These are phyloP conservation scores for Crithidia mellificae DNA, from an alignment of 208 protist species.

Conservation along the genomic window DNA sequence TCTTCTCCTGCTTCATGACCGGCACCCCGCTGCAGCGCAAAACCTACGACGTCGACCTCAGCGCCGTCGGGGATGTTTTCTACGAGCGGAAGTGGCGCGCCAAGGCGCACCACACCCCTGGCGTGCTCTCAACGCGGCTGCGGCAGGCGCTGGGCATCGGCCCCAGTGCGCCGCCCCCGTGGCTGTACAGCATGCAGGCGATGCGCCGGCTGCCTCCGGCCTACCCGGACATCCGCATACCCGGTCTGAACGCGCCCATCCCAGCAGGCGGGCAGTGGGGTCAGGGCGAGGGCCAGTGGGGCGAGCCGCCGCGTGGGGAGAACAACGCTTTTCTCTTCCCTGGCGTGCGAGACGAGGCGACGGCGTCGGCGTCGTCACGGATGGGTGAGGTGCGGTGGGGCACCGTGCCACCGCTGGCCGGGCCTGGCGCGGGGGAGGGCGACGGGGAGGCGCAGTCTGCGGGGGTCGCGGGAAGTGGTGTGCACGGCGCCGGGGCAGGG, in stretches of 20 bases:
- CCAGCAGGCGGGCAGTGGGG: conserved; percentile 96
- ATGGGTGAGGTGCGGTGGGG: conserved; percentile 42
- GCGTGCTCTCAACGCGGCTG: conserved; percentile 91
- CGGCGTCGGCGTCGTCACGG: conserved; percentile 22
- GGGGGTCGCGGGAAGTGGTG: too few species aligned
- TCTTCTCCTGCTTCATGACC: conserved; percentile 97
- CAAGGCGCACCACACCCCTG: conserved; percentile 59
- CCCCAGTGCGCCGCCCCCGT: conserved; percentile 94
- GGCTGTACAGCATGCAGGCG: conserved; percentile 99
- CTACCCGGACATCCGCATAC: conserved; percentile 97
- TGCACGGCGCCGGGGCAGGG: too few species aligned
- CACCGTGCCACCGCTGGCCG: conserved; percentile 36
- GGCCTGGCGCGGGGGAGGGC: neutral
- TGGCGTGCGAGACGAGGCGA: conserved; percentile 80
- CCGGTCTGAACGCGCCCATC: conserved; percentile 98
- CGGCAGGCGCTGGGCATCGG: conserved; percentile 97
- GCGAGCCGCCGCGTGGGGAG: conserved; percentile 92
- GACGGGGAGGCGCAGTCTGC: too few species aligned
- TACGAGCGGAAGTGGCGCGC: conserved; percentile 97
- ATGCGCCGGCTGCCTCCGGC: conserved; percentile 98
- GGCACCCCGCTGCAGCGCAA: conserved; percentile 94
- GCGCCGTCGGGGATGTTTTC: conserved; percentile 95
- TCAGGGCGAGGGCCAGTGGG: conserved; percentile 96
- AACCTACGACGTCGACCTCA: conserved; percentile 85
- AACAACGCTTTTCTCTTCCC: conserved; percentile 85